Conservation (phyloP, 306 rosid genomes). For the Trichosanthes truncata region DNA sequence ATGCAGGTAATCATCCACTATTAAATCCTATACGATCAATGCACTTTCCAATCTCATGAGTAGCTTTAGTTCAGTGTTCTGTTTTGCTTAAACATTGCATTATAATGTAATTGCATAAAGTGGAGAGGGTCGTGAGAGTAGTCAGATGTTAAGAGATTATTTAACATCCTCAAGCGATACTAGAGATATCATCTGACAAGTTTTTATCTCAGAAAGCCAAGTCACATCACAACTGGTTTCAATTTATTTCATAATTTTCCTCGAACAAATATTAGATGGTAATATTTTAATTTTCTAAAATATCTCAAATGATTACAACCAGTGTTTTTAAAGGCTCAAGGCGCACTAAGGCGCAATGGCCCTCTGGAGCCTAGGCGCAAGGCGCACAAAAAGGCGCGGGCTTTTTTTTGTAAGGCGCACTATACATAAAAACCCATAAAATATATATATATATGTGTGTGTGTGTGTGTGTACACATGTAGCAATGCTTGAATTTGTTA, state of each 20-base stretch:
- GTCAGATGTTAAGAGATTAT: neutral
- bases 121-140: neutral
- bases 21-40: neutral
- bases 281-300: neutral
- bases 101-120: neutral
- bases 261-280: neutral
- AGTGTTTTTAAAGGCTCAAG: too few species aligned
- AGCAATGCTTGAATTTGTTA: too few species aligned
- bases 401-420: too few species aligned
- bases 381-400: too few species aligned
- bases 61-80: neutral
- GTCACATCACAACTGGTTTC: neutral
- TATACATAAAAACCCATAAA: too few species aligned
- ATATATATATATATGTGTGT: too few species aligned
- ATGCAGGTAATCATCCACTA: constrained; percentile 45
- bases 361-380: too few species aligned
- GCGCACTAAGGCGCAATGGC: too few species aligned
- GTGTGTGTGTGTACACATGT: too few species aligned
- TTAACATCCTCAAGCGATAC: neutral
- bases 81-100: neutral
- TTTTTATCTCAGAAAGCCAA: neutral
- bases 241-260: neutral
- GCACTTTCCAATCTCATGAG: neutral
- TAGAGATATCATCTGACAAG: neutral
- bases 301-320: neutral